phyloP scores from a whole-genome alignment of 2,329 filamentous ascomycete species.

The Amesomyces nigricolor region DNA sequence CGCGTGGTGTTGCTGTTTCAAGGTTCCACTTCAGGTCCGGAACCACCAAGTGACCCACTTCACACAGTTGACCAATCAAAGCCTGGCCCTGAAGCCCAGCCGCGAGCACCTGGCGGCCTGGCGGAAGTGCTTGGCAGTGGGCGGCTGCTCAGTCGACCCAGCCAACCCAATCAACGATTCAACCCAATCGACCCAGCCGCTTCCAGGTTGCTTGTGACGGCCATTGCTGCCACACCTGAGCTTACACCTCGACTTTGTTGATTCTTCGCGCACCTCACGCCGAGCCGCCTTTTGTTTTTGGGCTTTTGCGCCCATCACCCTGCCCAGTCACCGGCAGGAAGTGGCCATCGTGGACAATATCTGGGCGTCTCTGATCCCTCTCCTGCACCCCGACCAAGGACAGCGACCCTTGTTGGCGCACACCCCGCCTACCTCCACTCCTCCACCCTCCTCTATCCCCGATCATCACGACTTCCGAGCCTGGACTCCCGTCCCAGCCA shows the following conservation, averaged over 20 bases:
- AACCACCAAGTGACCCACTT: not conserved
- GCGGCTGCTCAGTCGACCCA: not conserved
- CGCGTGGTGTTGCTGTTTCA: not conserved
- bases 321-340: conserved; percentile 5
- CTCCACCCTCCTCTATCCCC: not conserved
- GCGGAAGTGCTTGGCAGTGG: not conserved
- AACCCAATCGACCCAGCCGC: not conserved
- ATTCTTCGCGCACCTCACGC: not conserved
- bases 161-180: no score
- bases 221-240: not conserved
- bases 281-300: conserved; percentile 1
- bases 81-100: not conserved
- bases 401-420: not conserved
- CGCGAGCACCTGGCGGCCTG: conserved; percentile 13
- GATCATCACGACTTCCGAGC: not conserved
- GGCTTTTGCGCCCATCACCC: conserved; percentile 18
- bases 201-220: conserved; percentile 1
- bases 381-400: not conserved
- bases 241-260: conserved; percentile 1
- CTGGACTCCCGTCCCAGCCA: not conserved
- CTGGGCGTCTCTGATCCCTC: no score
- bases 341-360: not conserved
- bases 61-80: not conserved
- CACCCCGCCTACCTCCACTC: not conserved
- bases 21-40: not conserved